Percentiles rank a stretch among this genome's conserved stretches.
These are phyloP conservation scores for Chlamydomonas applanata DNA, from an alignment of 139 green algal species.

Conservation along the genomic window DNA sequence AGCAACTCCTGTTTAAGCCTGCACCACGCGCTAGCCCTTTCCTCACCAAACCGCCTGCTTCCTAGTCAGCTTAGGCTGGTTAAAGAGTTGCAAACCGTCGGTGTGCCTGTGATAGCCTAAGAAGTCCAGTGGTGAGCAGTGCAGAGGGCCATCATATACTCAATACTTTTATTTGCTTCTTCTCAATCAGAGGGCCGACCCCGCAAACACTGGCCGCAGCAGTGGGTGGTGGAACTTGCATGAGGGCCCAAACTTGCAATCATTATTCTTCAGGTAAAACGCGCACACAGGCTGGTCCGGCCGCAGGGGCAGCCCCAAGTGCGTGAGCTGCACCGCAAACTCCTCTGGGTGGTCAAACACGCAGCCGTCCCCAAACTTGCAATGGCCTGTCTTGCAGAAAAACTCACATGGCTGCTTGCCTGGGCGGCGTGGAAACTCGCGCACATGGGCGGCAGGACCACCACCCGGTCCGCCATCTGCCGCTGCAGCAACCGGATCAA, in stretches of 20 bases:
- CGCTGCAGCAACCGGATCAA: not conserved
- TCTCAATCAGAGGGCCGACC: conserved; percentile 29
- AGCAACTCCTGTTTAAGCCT: too few relatives aligned
- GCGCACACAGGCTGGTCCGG: conserved; percentile 67
- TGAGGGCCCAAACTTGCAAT: conserved; percentile 86
- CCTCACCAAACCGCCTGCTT: too few relatives aligned
- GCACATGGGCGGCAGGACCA: conserved; percentile 20
- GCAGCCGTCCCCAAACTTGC: conserved; percentile 82
- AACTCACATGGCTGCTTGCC: conserved; percentile 81
- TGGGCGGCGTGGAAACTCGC: conserved; percentile 62
- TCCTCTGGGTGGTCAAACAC: conserved; percentile 86
- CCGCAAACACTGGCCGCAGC: conserved; percentile 53
- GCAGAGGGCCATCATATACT: too few relatives aligned
- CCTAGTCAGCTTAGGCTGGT: too few relatives aligned
- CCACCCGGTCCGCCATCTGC: conserved; percentile 1
- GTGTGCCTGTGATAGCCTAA: too few relatives aligned
- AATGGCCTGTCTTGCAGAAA: conserved; percentile 86
- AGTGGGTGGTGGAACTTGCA: conserved; percentile 94
- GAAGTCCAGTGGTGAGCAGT: too few relatives aligned
- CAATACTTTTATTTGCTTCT: too few relatives aligned
- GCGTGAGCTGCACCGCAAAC: conserved; percentile 63
- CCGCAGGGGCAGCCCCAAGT: conserved; percentile 66
- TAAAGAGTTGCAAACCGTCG: too few relatives aligned
- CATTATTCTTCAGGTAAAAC: conserved; percentile 80
- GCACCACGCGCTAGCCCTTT: too few relatives aligned